Conservation (phyloP, 106 monocot species). For the Apostasia ramifera region DNA sequence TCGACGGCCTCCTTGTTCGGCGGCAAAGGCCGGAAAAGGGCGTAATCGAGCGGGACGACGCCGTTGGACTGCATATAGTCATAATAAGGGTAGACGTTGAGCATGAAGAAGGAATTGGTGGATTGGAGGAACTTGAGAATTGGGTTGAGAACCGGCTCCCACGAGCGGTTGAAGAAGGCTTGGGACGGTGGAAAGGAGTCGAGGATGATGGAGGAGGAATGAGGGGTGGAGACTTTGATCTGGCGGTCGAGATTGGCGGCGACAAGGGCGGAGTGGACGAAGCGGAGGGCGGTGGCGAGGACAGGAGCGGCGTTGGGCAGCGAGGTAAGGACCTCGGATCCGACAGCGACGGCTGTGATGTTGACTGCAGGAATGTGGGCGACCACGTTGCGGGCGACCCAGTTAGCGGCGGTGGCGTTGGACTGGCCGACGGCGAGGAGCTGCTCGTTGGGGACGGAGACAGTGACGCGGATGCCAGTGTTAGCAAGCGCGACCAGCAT, state of each 20-base stretch:
- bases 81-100: constrained; percentile 97
- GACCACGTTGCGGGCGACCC: constrained; percentile 77
- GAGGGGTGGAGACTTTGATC: constrained; percentile 85
- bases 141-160: constrained; percentile 59
- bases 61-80: constrained; percentile 94
- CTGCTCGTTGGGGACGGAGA: constrained; percentile 92
- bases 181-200: constrained; percentile 98
- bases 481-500: constrained; percentile 77
- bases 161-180: constrained; percentile 95
- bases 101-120: constrained; percentile 66
- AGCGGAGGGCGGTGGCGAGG: constrained; percentile 63
- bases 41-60: constrained; percentile 90
- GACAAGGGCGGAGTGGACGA: constrained; percentile 88
- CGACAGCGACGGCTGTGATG: constrained; percentile 77
- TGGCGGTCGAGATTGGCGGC: constrained; percentile 73
- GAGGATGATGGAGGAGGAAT: constrained; percentile 84
- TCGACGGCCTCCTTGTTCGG: constrained; percentile 98
- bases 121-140: constrained; percentile 88
- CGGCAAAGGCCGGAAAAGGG: constrained; percentile 88
- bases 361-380: constrained; percentile 83
- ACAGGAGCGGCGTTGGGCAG: constrained; percentile 90
- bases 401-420: constrained; percentile 88
- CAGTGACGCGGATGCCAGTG: constrained; percentile 61
- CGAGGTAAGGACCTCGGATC: constrained; percentile 74
- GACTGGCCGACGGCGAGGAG: constrained; percentile 89